Evolutionary conservation across 768 basidiomycete species (phyloP).

Genomic region (Hortiboletus campestris): DNA sequence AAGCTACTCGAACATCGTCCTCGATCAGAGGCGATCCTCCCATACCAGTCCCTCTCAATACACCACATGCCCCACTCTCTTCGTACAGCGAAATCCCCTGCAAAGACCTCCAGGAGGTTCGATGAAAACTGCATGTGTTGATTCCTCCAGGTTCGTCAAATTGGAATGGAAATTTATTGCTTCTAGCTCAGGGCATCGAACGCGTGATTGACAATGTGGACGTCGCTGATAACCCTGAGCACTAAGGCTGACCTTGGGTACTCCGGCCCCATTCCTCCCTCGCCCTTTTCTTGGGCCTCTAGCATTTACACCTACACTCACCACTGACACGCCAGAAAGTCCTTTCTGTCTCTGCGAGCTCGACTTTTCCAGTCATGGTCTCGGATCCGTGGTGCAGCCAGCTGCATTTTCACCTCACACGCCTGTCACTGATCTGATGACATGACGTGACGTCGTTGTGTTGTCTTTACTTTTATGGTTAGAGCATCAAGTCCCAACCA

Average conservation of each 20-base stretch:
- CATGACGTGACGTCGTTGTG: too few species aligned
- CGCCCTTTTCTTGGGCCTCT: too few species aligned
- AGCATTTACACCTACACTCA: too few species aligned
- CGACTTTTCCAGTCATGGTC: too few species aligned
- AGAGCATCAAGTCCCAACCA: neutral
- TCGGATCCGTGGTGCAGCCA: too few species aligned
- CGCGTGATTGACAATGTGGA: neutral
- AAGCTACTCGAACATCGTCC: too few species aligned
- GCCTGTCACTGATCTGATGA: neutral
- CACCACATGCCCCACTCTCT: neutral
- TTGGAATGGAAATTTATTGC: constrained; percentile 8
- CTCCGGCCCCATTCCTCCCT: too few species aligned
- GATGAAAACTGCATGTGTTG: neutral
- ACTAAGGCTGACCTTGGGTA: neutral
- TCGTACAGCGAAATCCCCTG: neutral
- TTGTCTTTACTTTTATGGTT: too few species aligned
- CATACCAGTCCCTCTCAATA: neutral
- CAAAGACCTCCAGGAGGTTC: neutral
- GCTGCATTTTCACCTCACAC: neutral
- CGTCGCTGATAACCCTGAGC: neutral
- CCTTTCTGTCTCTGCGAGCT: too few species aligned
- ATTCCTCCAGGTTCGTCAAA: neutral
- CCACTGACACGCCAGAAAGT: too few species aligned
- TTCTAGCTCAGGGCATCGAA: constrained; percentile 13
- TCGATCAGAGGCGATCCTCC: too few species aligned